Evolutionary conservation across 306 rosid species (phyloP).

Genomic region (Arachis hypogaea): DNA sequence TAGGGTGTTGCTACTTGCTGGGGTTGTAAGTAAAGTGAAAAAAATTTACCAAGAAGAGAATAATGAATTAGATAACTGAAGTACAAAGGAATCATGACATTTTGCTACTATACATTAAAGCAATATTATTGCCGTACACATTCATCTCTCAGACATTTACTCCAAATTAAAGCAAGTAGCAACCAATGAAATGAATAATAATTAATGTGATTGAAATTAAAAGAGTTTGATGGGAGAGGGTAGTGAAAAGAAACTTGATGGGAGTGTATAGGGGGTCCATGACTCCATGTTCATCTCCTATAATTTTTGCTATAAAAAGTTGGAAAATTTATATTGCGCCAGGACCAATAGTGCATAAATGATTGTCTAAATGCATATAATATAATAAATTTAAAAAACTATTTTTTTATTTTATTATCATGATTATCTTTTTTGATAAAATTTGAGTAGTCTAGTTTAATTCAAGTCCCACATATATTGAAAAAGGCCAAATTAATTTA

Average conservation of each 20-base stretch:
- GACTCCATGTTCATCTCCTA: neutral
- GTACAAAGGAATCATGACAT: slow-evolving; percentile 24
- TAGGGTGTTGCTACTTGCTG: slow-evolving; percentile 16
- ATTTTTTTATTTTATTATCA: neutral
- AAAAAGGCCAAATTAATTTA: slow-evolving; percentile 26
- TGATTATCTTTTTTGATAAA: slow-evolving; percentile 25
- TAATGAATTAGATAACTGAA: neutral
- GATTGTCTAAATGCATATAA: neutral
- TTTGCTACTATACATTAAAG: neutral
- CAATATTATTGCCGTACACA: slow-evolving; percentile 32
- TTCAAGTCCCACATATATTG: slow-evolving; percentile 36
- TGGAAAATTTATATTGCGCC: slow-evolving; percentile 22
- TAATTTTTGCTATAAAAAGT: neutral
- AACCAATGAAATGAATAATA: neutral
- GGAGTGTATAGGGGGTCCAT: neutral
- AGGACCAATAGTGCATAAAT: slow-evolving; percentile 14
- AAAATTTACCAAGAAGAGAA: slow-evolving; percentile 8
- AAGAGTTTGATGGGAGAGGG: slow-evolving; percentile 32
- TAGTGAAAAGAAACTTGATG: too few relatives aligned
- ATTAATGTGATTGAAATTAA: neutral
- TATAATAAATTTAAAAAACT: too few relatives aligned
- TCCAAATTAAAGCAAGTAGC: slow-evolving; percentile 11
- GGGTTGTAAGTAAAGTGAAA: slow-evolving; percentile 37
- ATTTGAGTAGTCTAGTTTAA: slow-evolving; percentile 31
- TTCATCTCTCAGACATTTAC: slow-evolving; percentile 8